Conservation (phyloP, 2,329 filamentous ascomycete species). For the Alternaria conjuncta region DNA sequence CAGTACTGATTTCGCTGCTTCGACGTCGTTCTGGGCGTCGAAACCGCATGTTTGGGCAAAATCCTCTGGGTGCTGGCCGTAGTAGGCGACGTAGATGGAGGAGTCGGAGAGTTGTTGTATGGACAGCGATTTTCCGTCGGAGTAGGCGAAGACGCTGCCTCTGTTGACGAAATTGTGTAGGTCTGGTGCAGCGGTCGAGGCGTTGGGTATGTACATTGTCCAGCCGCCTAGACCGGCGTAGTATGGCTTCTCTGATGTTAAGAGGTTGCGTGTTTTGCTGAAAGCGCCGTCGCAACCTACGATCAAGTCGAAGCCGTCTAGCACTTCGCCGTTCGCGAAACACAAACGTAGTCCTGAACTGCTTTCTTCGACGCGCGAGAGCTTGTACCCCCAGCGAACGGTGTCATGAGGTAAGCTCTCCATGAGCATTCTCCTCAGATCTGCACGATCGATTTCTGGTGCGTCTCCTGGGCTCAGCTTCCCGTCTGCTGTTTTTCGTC, state of each 20-base stretch:
- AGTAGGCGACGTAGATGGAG: slow-evolving; percentile 35
- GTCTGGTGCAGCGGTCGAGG: slow-evolving; percentile 31
- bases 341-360: slow-evolving; percentile 16
- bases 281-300: slow-evolving; percentile 56
- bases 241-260: slow-evolving; percentile 41
- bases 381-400: slow-evolving; percentile 33
- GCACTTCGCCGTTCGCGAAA: slow-evolving; percentile 37
- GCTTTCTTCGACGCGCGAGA: slow-evolving; percentile 24
- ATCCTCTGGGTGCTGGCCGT: slow-evolving; percentile 28
- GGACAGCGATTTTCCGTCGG: slow-evolving; percentile 35
- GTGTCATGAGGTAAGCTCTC: slow-evolving; percentile 27
- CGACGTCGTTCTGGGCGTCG: slow-evolving; percentile 25
- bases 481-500: slow-evolving; percentile 11
- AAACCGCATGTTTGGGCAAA: slow-evolving; percentile 29
- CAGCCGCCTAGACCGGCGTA: slow-evolving; percentile 48
- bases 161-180: slow-evolving; percentile 43
- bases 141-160: slow-evolving; percentile 41
- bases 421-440: slow-evolving; percentile 30
- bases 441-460: slow-evolving; percentile 35
- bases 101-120: slow-evolving; percentile 46
- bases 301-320: slow-evolving; percentile 50
- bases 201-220: slow-evolving; percentile 37
- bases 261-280: slow-evolving; percentile 45
- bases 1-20: slow-evolving; percentile 22
- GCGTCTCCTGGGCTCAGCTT: slow-evolving; percentile 20